A percentile compares a stretch with the other conserved stretches of the same genome.
Evolutionary conservation across 352 stramenopile species (phyloP).

Genomic region (Phytophthora kernoviae): DNA sequence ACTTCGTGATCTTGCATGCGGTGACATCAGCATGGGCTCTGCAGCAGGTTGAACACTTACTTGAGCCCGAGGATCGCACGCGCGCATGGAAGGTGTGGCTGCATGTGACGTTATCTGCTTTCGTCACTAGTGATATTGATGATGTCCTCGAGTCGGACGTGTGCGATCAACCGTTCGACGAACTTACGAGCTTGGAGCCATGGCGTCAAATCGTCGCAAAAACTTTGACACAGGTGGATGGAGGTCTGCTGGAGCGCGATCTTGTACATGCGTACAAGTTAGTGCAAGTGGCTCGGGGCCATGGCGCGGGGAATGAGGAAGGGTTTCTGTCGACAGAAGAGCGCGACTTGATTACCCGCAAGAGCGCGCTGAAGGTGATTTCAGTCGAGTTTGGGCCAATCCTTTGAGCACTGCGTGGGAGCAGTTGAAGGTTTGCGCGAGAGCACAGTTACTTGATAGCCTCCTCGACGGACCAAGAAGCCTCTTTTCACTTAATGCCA

Average conservation of each 20-base stretch:
- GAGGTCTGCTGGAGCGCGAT: conserved; percentile 31
- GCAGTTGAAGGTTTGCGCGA: too few relatives aligned
- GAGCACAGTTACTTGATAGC: too few relatives aligned
- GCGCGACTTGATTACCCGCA: conserved; percentile 47
- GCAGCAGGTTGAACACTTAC: conserved; percentile 40
- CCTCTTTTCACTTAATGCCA: background rate
- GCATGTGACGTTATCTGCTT: conserved; percentile 38
- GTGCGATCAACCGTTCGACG: conserved; percentile 23
- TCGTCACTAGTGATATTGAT: conserved; percentile 32
- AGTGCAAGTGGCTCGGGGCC: conserved; percentile 51
- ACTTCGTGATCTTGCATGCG: conserved; percentile 46
- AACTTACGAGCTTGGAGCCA: conserved; percentile 27
- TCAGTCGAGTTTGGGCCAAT: conserved; percentile 32
- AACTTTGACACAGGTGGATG: conserved; percentile 43
- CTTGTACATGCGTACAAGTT: conserved; percentile 63
- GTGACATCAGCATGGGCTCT: conserved; percentile 45
- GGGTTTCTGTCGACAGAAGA: conserved; percentile 45
- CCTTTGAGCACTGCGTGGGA: background rate
- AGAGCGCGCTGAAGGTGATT: conserved; percentile 55
- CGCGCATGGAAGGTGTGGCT: conserved; percentile 42
- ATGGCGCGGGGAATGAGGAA: conserved; percentile 25
- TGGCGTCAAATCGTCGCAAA: conserved; percentile 52
- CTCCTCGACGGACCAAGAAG: too few relatives aligned
- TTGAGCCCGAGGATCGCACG: conserved; percentile 27
- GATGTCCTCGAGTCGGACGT: conserved; percentile 29